These are phyloP conservation scores for Neurospora sp. DNA, from an alignment of 495 filamentous ascomycete genomes.

Conservation along the genomic window DNA sequence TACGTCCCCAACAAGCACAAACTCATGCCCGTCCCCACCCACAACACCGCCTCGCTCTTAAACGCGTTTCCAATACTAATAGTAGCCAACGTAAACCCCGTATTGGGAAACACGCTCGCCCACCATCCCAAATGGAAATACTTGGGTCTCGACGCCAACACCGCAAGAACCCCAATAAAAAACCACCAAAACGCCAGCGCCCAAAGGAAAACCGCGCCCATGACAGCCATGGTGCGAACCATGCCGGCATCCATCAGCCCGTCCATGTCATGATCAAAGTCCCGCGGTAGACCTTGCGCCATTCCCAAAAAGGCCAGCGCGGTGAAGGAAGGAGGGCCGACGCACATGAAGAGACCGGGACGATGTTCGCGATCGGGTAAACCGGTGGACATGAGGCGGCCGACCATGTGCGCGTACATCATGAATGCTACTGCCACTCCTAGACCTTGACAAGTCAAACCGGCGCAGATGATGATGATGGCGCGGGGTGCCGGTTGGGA, in stretches of 20 bases:
- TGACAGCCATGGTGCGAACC: constrained; percentile 42
- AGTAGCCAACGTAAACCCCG: constrained; percentile 43
- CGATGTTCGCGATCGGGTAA: constrained; percentile 39
- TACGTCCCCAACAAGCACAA: constrained; percentile 46
- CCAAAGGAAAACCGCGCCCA: constrained; percentile 59
- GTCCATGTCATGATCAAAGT: constrained; percentile 25
- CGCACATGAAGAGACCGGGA: constrained; percentile 61
- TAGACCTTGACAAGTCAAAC: constrained; percentile 44
- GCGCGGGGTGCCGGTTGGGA: constrained; percentile 32
- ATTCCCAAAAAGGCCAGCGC: constrained; percentile 22
- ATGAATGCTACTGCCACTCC: constrained; percentile 39
- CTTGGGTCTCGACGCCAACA: constrained; percentile 37
- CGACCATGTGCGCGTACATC: constrained; percentile 52
- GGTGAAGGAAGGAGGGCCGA: constrained; percentile 59
- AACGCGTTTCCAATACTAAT: constrained; percentile 38
- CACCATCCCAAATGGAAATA: constrained; percentile 50
- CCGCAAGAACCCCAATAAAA: constrained; percentile 46
- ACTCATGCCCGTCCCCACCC: constrained; percentile 41
- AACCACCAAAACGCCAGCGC: constrained; percentile 70
- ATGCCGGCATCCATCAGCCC: constrained; percentile 14
- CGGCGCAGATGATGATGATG: constrained; percentile 38
- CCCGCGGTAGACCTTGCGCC: constrained; percentile 18
- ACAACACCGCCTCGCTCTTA: constrained; percentile 31
- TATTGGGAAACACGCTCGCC: constrained; percentile 51
- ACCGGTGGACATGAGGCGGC: constrained; percentile 50